phyloP scores from a whole-genome alignment of 331 rosid species.

The Acacia pycnantha region DNA sequence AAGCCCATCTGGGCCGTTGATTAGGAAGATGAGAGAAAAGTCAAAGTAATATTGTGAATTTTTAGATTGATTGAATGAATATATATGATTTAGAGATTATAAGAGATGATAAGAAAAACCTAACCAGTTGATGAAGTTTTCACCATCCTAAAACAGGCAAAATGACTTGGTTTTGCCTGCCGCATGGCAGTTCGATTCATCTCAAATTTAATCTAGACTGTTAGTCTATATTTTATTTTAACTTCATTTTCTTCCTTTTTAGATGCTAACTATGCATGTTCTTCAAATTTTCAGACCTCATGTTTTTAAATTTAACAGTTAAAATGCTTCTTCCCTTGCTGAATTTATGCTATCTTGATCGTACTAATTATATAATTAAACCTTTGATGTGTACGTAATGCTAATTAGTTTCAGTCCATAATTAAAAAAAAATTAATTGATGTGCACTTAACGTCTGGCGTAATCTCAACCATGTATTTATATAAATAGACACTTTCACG shows the following conservation, averaged over 20 bases:
- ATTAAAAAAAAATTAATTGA: not conserved
- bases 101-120: no score
- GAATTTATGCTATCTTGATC: not conserved
- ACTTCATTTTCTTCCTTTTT: not conserved
- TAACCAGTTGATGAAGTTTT: no score
- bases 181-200: not conserved
- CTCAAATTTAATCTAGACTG: not conserved
- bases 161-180: not conserved
- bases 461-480: not conserved
- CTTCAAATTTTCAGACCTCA: not conserved
- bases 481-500: not conserved
- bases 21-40: no score
- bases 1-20: no score
- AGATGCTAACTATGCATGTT: no score
- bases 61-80: no score
- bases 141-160: not conserved
- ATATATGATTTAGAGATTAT: no score
- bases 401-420: not conserved
- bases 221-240: not conserved
- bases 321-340: not conserved
- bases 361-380: not conserved
- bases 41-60: no score
- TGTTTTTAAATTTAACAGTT: not conserved
- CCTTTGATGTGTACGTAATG: not conserved
- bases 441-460: not conserved